Percentiles rank a stretch among this genome's conserved stretches.
phyloP scores from a whole-genome alignment of 2,329 filamentous ascomycete genomes.

The Trichoderma lentiforme region DNA sequence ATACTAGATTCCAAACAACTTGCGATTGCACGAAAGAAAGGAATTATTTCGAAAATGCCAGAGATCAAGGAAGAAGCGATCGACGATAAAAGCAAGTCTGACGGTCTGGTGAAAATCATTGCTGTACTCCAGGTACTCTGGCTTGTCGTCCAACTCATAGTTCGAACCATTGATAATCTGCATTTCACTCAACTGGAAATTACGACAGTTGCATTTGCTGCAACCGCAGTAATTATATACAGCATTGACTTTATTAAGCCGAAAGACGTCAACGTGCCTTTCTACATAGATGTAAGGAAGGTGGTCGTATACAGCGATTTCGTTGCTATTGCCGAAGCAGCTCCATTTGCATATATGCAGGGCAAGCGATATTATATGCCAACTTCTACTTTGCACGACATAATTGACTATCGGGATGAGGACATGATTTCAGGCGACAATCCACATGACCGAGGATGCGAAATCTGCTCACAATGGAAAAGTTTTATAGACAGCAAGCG shows the following conservation, averaged over 20 bases:
- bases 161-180: background rate
- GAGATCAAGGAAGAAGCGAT: background rate
- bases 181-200: background rate
- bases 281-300: background rate
- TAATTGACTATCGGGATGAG: background rate
- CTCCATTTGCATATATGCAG: background rate
- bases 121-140: background rate
- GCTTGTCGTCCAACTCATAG: background rate
- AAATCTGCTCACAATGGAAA: too few relatives aligned
- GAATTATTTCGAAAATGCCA: background rate
- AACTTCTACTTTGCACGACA: background rate
- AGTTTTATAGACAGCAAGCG: too few relatives aligned
- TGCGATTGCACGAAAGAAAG: background rate
- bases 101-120: background rate
- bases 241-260: background rate
- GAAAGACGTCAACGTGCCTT: background rate
- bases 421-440: too few relatives aligned
- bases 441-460: too few relatives aligned
- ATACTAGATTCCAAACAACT: background rate
- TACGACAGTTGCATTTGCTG: background rate
- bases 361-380: background rate
- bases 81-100: background rate
- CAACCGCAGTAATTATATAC: background rate
- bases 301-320: background rate
- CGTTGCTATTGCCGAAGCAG: background rate